Evolutionary conservation across 768 basidiomycete species (phyloP).

Genomic region (Pulveroboletus frians): DNA sequence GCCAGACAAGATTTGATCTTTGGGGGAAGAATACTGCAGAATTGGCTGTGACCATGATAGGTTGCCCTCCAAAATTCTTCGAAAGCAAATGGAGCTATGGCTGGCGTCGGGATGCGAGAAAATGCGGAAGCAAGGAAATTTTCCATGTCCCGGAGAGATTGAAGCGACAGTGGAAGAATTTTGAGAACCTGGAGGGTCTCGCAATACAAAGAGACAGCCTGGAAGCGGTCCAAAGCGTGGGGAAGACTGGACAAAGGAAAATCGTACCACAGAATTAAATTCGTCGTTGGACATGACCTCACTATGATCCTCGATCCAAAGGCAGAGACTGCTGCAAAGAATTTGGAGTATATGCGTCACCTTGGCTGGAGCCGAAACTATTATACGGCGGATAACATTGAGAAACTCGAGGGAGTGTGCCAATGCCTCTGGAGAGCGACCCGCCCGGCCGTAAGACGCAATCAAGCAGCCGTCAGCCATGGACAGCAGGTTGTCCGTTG

Average conservation of each 20-base stretch:
- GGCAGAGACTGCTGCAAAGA: slow-evolving; percentile 37
- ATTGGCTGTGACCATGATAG: slow-evolving; percentile 41
- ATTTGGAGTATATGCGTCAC: slow-evolving; percentile 34
- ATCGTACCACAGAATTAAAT: slow-evolving; percentile 45
- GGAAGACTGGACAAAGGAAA: background rate
- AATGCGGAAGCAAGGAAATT: slow-evolving; percentile 50
- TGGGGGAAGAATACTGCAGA: slow-evolving; percentile 36
- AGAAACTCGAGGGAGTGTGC: slow-evolving; percentile 35
- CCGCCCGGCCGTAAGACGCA: slow-evolving; percentile 30
- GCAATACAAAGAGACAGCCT: slow-evolving; percentile 41
- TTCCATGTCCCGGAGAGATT: slow-evolving; percentile 38
- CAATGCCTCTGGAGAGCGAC: slow-evolving; percentile 22
- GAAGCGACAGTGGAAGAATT: slow-evolving; percentile 35
- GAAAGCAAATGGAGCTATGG: slow-evolving; percentile 50
- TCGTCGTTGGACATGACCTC: slow-evolving; percentile 39
- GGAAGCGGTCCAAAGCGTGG: background rate
- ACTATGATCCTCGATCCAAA: slow-evolving; percentile 50
- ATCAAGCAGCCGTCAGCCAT: slow-evolving; percentile 30
- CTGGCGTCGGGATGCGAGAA: slow-evolving; percentile 40
- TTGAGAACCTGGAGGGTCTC: slow-evolving; percentile 38
- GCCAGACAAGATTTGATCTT: slow-evolving; percentile 41
- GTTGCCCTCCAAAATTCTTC: slow-evolving; percentile 54
- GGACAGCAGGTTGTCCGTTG: slow-evolving; percentile 21
- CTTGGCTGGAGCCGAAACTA: slow-evolving; percentile 25
- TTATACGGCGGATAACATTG: slow-evolving; percentile 28